A percentile compares a stretch with the other conserved stretches of the same genome.
Conservation (phyloP, 495 filamentous ascomycete species). For the Aspergillus haitiensis region DNA sequence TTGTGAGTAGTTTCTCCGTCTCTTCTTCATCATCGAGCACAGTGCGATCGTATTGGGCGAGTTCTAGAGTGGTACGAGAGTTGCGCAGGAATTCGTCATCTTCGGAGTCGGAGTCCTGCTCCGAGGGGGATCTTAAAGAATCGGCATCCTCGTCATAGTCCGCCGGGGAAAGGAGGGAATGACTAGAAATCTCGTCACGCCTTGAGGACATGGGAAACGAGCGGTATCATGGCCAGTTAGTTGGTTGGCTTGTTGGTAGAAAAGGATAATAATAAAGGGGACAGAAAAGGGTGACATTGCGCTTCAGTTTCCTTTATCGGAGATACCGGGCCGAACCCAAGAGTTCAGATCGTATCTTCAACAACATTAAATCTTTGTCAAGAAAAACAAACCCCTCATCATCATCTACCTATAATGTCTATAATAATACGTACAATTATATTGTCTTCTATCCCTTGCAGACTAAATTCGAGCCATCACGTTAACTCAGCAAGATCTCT, state of each 20-base stretch:
- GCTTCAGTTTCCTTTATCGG: no score
- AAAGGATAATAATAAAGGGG: constrained; percentile 11
- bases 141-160: constrained; percentile 68
- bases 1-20: constrained; percentile 69
- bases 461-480: no score
- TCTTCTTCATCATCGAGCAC: constrained; percentile 89
- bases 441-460: no score
- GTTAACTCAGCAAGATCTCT: no score
- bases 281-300: not conserved
- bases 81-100: constrained; percentile 66
- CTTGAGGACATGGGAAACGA: constrained; percentile 30
- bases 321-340: no score
- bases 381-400: no score
- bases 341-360: no score
- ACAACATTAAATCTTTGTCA: no score
- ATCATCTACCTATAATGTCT: no score
- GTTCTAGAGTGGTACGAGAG: constrained; percentile 67
- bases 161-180: constrained; percentile 59
- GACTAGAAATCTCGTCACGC: constrained; percentile 24
- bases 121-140: constrained; percentile 63
- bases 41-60: constrained; percentile 68
- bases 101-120: constrained; percentile 75
- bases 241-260: not conserved
- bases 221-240: constrained; percentile 4
- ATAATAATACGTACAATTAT: no score